Base-by-base conservation (phyloP, 495 filamentous ascomycete species). In the Patellaria atrata region DNA sequence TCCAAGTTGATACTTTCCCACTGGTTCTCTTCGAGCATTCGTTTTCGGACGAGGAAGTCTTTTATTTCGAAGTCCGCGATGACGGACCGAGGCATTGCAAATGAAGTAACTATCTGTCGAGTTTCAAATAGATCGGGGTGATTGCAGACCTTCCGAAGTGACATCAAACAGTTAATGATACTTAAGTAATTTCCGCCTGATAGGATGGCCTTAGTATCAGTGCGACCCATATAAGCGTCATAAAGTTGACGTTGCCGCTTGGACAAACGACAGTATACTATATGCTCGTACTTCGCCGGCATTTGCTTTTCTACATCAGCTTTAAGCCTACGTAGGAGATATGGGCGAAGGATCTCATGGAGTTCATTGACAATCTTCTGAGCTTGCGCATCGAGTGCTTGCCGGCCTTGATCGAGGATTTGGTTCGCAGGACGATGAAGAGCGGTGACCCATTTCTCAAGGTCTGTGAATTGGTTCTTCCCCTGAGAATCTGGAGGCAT, bases 271-370 rank as follows among this genome's bases (percentile, higher is more conserved):
- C 91, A 99, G 48, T 86, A 87, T 32, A 94, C 79, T 20, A 99
- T 82, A 52, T 92, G 84, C 51, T 99, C 91, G 48, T 91, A 93
- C 51, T 99, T 99, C 19, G 71, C 84, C 0, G 91, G 91, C 84
- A 99, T 94, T 50, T 96, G 87, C 58, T 99, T 96, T 63, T 99
- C 91, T 15, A 99, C 91, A 52, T 99, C 91, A 27, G 86, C 82
- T 59, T 99, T 99, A 24, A 99, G 61, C 40, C 91, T 70, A 27
- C 91, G 77, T 14, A 99, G 70, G 10, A 99, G 72, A 55, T 92
- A 94, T 2, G 91, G 91, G 15, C 91, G 75, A 5, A 99, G 65
- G 25, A 94, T 79, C 41, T 86, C 79, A 55, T 99, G 91, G 11
- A 99, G 74, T 53, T 94, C 89, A 22, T 71, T 70, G 36, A 99